A percentile compares a stretch with the other conserved stretches of the same genome.
phyloP scores from a whole-genome alignment of 2,329 filamentous ascomycete species.

The Monosporascus sp. region DNA sequence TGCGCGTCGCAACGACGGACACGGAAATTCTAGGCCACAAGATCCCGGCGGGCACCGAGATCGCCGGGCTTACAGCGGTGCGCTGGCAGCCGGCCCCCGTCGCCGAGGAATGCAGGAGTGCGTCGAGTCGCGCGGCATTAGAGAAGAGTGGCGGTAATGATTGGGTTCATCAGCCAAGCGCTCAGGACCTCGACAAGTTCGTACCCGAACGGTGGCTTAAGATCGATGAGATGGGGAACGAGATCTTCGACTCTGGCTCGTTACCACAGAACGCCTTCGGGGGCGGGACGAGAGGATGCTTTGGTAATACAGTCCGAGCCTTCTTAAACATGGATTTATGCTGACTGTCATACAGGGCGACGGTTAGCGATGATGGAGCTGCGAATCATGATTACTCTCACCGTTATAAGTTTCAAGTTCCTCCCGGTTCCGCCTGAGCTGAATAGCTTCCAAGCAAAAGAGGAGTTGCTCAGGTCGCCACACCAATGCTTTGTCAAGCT shows the following conservation, averaged over 20 bases:
- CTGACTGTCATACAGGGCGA: constrained; percentile 3
- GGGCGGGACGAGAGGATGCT: constrained; percentile 12
- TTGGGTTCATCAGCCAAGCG: constrained; percentile 5
- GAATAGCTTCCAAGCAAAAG: constrained; percentile 8
- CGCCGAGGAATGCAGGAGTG: constrained; percentile 6
- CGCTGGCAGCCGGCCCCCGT: constrained; percentile 4
- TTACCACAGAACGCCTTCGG: constrained; percentile 9
- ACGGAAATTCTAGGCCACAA: constrained; percentile 33
- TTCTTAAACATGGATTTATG: background rate
- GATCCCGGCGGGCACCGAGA: constrained; percentile 32
- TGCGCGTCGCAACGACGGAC: constrained; percentile 29
- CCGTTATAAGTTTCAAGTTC: constrained; percentile 10
- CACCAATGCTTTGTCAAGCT: constrained; percentile 9
- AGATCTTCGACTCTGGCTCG: constrained; percentile 8
- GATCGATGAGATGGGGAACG: constrained; percentile 4
- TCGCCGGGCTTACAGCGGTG: constrained; percentile 14
- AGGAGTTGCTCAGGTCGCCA: constrained; percentile 9
- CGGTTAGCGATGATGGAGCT: constrained; percentile 13
- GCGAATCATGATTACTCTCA: constrained; percentile 12
- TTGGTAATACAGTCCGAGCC: constrained; percentile 6
- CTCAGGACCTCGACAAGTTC: constrained; percentile 8
- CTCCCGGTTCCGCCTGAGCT: constrained; percentile 8
- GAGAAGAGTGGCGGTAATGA: constrained; percentile 5
- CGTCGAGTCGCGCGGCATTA: constrained; percentile 6
- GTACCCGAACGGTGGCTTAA: constrained; percentile 10